Percentiles rank a stretch among this genome's conserved stretches.
These are phyloP conservation scores for Cladosporium phlei DNA, from an alignment of 2,329 filamentous ascomycete genomes.

Conservation along the genomic window DNA sequence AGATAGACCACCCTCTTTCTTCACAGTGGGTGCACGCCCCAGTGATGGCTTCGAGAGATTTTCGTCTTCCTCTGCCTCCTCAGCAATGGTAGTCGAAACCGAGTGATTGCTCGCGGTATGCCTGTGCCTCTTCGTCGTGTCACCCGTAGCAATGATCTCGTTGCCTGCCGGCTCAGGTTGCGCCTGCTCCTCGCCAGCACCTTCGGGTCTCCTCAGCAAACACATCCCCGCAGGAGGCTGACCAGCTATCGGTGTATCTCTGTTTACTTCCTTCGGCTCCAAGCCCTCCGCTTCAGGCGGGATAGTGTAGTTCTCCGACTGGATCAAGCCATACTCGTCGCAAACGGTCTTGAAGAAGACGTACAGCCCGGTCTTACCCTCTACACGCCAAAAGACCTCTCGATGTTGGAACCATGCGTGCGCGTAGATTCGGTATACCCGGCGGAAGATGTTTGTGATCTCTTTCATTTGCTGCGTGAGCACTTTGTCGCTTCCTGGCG, in stretches of 20 bases:
- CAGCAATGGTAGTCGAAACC: constrained; percentile 76
- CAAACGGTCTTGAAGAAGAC: constrained; percentile 96
- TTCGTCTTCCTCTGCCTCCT: constrained; percentile 62
- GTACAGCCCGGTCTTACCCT: constrained; percentile 86
- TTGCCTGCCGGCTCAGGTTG: constrained; percentile 34
- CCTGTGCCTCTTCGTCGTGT: constrained; percentile 78
- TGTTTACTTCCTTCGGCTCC: constrained; percentile 41
- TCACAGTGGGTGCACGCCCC: constrained; percentile 25
- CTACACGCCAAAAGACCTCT: constrained; percentile 90
- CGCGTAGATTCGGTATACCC: constrained; percentile 93
- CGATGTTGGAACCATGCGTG: constrained; percentile 98
- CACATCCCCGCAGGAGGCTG: constrained; percentile 21
- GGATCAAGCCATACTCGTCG: constrained; percentile 82
- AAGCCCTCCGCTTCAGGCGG: constrained; percentile 87
- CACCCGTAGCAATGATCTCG: constrained; percentile 49
- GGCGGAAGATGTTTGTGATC: constrained; percentile 88
- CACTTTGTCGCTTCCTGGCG: constrained; percentile 32
- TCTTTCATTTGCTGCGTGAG: constrained; percentile 65
- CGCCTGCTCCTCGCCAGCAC: constrained; percentile 15
- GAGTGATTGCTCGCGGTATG: constrained; percentile 72
- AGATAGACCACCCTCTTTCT: constrained; percentile 12
- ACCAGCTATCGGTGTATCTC: constrained; percentile 12
- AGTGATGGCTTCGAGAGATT: constrained; percentile 23
- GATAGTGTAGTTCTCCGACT: constrained; percentile 92
- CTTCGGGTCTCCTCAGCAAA: constrained; percentile 34